Base-by-base conservation (phyloP, 192 early-diverging fungal species). In the Jimgerdemannia flammicorona region DNA sequence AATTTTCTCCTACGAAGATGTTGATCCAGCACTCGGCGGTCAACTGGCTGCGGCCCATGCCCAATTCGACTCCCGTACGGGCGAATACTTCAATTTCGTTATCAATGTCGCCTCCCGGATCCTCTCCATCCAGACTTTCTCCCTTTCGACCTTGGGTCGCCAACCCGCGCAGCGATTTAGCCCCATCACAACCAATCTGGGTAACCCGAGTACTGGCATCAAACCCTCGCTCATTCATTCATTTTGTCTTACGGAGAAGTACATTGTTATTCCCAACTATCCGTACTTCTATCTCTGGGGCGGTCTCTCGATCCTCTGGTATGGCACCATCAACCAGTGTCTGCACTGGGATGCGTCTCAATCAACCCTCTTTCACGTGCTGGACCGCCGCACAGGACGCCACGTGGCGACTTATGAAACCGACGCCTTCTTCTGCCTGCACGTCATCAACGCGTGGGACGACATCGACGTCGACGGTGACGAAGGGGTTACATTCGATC, bases 361-460 rank as follows among this genome's bases (percentile, higher is more conserved):
- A n/a, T 74, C 69, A 39, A 79, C 82, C 19, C 66, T 85, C 3
- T 84, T 87, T 40, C 79, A 85, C 63, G 81, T 88, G 14, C 72
- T 88, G 44, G 79, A 81, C 43, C 78, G 85, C n/a, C 72, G 75
- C 11, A 69, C 74, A 63, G 75, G 83, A n/a, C 67, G 75, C 2
- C 79, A 84, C 65, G 78, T 88, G 3, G 85, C 83, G 59, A 79
- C 82, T 4, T 87, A 86, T 70, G 79, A 81, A 10, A 67, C 74
- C 40, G 82, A 78, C 9, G 71, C 84, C 11, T 84, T 77, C 14
- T 87, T 84, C 70, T 63, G 83, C 11, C 81, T 86, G 70, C 86
- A 87, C 72, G 78, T 79, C 67, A 77, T 80, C 44, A 86, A 87
- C 43, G 86, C 85, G 0, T 87, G 76, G 74, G 86, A 87, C 69